Percentiles rank a stretch among this genome's conserved stretches.
These are phyloP conservation scores for Ilex paraguariensis DNA, from an alignment of 305 asterid species.

Conservation along the genomic window DNA sequence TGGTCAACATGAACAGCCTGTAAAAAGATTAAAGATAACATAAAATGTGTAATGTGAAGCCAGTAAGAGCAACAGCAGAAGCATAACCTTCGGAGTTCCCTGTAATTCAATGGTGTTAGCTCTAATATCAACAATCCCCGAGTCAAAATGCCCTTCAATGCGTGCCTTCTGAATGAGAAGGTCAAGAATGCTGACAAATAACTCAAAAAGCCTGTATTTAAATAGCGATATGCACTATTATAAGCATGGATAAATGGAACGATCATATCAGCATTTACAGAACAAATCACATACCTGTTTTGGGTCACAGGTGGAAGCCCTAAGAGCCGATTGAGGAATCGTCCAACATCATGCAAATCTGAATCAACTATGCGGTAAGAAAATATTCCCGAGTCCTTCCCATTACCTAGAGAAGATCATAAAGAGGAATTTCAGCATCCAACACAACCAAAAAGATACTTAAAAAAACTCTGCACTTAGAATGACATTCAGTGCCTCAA, in stretches of 20 bases:
- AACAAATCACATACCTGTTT: slow-evolving; percentile 58
- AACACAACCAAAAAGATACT: slow-evolving; percentile 3
- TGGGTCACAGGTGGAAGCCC: slow-evolving; percentile 94
- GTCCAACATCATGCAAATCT: slow-evolving; percentile 96
- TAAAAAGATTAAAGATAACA: slow-evolving; percentile 29
- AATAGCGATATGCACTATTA: slow-evolving; percentile 29
- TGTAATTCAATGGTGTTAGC: slow-evolving; percentile 71
- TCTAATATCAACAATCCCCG: slow-evolving; percentile 90
- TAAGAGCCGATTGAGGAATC: slow-evolving; percentile 90
- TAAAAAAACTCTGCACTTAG: neutral
- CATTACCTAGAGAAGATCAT: slow-evolving; percentile 49
- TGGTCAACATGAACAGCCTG: slow-evolving; percentile 95
- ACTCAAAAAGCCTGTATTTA: slow-evolving; percentile 83
- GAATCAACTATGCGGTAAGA: slow-evolving; percentile 86
- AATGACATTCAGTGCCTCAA: neutral
- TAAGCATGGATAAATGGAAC: slow-evolving; percentile 5
- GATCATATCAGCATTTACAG: slow-evolving; percentile 11
- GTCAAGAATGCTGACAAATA: slow-evolving; percentile 79
- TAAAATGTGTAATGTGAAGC: slow-evolving; percentile 19
- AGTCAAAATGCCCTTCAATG: slow-evolving; percentile 83
- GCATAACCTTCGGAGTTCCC: slow-evolving; percentile 78
- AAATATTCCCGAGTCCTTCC: slow-evolving; percentile 65
- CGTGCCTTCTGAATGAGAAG: slow-evolving; percentile 75
- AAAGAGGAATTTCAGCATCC: slow-evolving; percentile 11
- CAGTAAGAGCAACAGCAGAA: slow-evolving; percentile 21